Conservation (phyloP, 768 basidiomycete species). For the Suillus variegatus region DNA sequence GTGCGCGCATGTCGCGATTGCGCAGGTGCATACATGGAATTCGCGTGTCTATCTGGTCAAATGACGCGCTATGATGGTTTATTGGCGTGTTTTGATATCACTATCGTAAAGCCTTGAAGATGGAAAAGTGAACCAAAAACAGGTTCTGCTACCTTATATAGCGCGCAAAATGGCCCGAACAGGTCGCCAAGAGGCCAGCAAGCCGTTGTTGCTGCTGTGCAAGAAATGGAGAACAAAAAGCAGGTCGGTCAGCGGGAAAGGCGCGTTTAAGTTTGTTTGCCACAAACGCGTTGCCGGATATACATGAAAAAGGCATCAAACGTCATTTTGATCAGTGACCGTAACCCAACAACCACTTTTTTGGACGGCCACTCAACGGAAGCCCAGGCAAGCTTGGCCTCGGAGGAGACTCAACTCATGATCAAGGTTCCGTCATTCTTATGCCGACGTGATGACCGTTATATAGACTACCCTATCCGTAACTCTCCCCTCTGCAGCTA, state of each 20-base stretch:
- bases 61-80: conserved; percentile 7
- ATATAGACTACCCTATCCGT: not conserved
- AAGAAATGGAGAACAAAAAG: conserved; percentile 16
- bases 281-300: conserved; percentile 23
- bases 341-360: not conserved
- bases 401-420: not conserved
- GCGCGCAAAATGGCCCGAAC: not conserved
- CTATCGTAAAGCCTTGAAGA: not conserved
- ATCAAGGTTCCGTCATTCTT: not conserved
- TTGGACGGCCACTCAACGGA: not conserved
- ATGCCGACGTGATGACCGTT: not conserved
- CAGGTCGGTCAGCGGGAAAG: conserved; percentile 11
- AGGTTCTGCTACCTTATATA: conserved; percentile 6
- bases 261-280: conserved; percentile 13
- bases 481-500: not conserved
- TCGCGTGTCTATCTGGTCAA: not conserved
- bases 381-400: not conserved
- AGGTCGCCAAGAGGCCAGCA: not conserved
- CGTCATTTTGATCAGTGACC: not conserved
- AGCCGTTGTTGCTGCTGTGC: not conserved
- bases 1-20: conserved; percentile 31
- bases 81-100: not conserved
- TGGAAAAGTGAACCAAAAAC: conserved; percentile 10
- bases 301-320: conserved; percentile 7
- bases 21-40: conserved; percentile 19